Base-by-base conservation (phyloP, 2,329 filamentous ascomycete genomes). In the Cercospora sp. region DNA sequence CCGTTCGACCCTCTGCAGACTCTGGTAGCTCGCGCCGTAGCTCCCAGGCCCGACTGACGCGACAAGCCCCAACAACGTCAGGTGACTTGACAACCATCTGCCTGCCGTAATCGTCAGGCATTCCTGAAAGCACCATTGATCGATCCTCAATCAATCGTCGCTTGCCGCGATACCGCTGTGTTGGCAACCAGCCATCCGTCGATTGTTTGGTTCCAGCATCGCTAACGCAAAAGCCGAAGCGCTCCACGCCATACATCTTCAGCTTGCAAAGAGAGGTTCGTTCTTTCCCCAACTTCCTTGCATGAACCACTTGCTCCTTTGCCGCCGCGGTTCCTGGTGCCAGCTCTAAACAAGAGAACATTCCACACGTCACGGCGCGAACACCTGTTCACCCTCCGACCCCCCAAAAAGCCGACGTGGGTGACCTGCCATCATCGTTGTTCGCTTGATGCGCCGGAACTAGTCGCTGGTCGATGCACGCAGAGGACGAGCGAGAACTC, bases 241-340 rank as follows among this genome's bases (percentile, higher is more conserved):
- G 66, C 67, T 61, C 61, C 33, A 63, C 63, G 65, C 64, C 64
- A 53, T 64, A 63, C 65, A 69, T 69, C 69, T 68, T 68, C 68
- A 66, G 67, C 67, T 57, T 57, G 53, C 53, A 57, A 67, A 67
- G 71, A 70, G 71, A 73, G 71, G 69, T 70, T 72, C 69, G 70
- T 70, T 73, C 68, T 68, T 58, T 9, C 65, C 64, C 68, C 63
- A 62, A 57, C 68, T 72, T 70, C 69, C 71, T 73, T 73, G 71
- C 71, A 70, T 73, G 66, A 69, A 69, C 64, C 53, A 66, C 63
- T 67, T 61, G 58, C 68, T 68, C 68, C 66, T 73, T 63, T 71
- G 68, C 63, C 67, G 65, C 65, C 63, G 58, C 61, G 63, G 64
- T 63, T 66, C 63, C 67, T 68, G 66, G 69, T 70, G 60, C 60